A percentile compares a stretch with the other conserved stretches of the same genome.
phyloP scores from a whole-genome alignment of 176 grass and related monocot genomes.

The Rhynchospora tenuis region DNA sequence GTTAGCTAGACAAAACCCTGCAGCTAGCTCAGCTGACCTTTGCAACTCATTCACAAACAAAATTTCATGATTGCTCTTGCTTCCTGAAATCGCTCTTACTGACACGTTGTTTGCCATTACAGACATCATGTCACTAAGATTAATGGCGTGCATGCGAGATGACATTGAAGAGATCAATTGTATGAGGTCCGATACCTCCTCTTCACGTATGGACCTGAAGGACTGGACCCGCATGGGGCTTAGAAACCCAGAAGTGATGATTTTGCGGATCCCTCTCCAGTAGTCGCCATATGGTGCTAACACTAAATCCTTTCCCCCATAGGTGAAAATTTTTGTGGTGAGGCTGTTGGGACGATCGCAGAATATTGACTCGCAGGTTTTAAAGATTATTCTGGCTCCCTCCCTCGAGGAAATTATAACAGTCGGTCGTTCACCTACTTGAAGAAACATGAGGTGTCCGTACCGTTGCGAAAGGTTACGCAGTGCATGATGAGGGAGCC shows the following conservation, averaged over 20 bases:
- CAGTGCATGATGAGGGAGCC: constrained; percentile 13
- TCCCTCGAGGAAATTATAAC: constrained; percentile 23
- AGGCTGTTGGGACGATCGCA: neutral
- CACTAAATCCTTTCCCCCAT: no score
- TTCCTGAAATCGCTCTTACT: neutral
- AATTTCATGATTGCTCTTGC: neutral
- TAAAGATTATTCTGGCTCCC: neutral
- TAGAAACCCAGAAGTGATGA: no score
- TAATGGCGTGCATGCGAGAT: neutral
- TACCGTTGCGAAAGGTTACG: neutral
- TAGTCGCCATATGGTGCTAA: no score
- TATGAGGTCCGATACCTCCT: neutral
- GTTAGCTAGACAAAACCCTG: neutral
- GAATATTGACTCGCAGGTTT: constrained; percentile 11
- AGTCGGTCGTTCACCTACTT: constrained; percentile 20
- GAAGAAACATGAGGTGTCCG: constrained; percentile 33
- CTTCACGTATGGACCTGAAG: constrained; percentile 14
- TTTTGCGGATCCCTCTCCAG: no score
- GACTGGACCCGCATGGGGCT: constrained; percentile 14
- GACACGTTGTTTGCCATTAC: neutral
- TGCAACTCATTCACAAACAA: neutral
- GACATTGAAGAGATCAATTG: neutral
- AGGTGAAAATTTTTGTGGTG: neutral
- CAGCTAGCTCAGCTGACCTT: neutral
- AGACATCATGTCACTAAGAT: neutral